These are phyloP conservation scores for Aspergillus ellipticus DNA, from an alignment of 495 filamentous ascomycete species.

Conservation along the genomic window DNA sequence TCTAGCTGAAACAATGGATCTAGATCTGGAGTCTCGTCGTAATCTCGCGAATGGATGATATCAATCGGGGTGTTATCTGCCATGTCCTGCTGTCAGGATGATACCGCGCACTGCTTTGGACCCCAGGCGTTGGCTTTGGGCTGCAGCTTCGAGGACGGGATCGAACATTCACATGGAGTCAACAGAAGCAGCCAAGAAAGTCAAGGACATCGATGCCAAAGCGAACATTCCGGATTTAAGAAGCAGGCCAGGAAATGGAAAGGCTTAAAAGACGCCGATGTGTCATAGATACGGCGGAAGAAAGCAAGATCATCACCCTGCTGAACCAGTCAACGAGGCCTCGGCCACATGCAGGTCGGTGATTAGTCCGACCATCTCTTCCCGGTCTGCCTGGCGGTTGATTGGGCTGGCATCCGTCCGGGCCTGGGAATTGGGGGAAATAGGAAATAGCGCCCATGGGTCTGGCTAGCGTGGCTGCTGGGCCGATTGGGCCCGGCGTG, in stretches of 20 bases:
- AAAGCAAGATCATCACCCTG: constrained; percentile 5
- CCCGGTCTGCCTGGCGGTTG: background rate
- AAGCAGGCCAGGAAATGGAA: background rate
- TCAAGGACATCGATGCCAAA: background rate
- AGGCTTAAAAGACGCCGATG: constrained; percentile 5
- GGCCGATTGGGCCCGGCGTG: constrained; percentile 12
- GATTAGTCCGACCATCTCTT: constrained; percentile 3
- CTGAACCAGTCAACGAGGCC: constrained; percentile 1
- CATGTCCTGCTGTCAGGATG: constrained; percentile 17
- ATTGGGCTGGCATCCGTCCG: background rate
- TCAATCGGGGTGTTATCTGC: constrained; percentile 36
- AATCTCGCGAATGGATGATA: constrained; percentile 30
- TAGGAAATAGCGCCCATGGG: background rate
- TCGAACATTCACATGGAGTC: background rate
- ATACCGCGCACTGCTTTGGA: background rate
- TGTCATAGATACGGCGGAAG: constrained; percentile 13
- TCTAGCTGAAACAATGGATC: constrained; percentile 10
- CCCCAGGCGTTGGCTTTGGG: background rate
- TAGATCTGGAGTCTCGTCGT: constrained; percentile 16
- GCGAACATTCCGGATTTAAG: background rate
- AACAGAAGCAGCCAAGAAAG: background rate
- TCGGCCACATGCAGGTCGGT: constrained; percentile 8
- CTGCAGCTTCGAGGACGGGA: background rate
- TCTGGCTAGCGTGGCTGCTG: constrained; percentile 1
- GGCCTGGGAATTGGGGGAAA: background rate